Evolutionary conservation across 2,329 filamentous ascomycete genomes (phyloP).

Genomic region (Clarireedia paspali): DNA sequence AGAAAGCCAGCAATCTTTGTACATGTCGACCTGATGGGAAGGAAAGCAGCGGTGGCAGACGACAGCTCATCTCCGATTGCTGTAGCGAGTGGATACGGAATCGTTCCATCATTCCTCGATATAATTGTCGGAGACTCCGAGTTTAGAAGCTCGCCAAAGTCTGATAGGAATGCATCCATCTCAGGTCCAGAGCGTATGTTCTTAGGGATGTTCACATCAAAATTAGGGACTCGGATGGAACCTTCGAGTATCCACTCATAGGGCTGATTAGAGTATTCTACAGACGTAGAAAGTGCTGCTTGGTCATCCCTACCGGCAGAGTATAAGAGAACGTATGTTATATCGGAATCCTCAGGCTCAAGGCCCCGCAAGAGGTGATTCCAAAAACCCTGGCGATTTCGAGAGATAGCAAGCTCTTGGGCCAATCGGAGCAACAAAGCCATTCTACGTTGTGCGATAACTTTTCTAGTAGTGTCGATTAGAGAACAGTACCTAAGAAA

Average conservation of each 20-base stretch:
- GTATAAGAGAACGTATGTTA: constrained; percentile 70
- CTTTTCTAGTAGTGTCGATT: constrained; percentile 71
- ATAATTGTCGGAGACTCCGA: constrained; percentile 2
- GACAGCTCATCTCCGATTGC: background rate
- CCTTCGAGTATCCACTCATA: constrained; percentile 20
- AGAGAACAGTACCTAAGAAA: constrained; percentile 47
- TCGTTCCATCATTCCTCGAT: background rate
- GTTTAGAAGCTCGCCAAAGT: background rate
- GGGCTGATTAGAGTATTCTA: constrained; percentile 11
- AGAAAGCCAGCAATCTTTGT: constrained; percentile 72
- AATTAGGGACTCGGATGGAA: constrained; percentile 10
- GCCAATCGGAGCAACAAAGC: constrained; percentile 68
- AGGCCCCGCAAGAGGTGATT: constrained; percentile 57
- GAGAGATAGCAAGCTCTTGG: constrained; percentile 63
- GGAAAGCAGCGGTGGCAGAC: background rate
- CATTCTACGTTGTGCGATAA: constrained; percentile 70
- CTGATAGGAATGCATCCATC: constrained; percentile 1
- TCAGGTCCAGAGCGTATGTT: background rate
- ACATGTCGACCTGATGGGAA: constrained; percentile 38
- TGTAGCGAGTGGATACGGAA: background rate
- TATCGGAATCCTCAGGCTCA: constrained; percentile 64
- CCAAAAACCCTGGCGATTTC: constrained; percentile 68
- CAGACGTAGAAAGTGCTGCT: constrained; percentile 17
- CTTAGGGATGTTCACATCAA: background rate
- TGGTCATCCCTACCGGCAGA: constrained; percentile 57